Percentiles rank a stretch among this genome's conserved stretches.
phyloP scores from a whole-genome alignment of 768 basidiomycete species.

The Hirschioporus abietinus region DNA sequence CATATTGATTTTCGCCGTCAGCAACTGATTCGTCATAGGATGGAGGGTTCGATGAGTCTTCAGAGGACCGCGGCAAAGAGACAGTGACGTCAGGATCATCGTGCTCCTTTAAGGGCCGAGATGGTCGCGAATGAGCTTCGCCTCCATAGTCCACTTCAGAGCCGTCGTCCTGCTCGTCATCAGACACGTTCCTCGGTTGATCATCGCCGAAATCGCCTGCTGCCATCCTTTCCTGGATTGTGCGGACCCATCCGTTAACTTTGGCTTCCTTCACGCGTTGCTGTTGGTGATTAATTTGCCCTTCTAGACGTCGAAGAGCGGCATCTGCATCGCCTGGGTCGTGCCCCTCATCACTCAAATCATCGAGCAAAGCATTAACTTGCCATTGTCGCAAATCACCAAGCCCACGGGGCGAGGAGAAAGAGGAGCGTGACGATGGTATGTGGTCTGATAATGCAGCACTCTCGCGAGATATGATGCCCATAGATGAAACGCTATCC shows the following conservation, averaged over 20 bases:
- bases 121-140: neutral
- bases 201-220: constrained; percentile 62
- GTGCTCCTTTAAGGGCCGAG: neutral
- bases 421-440: constrained; percentile 28
- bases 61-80: neutral
- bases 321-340: constrained; percentile 71
- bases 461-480: constrained; percentile 55
- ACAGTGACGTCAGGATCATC: neutral
- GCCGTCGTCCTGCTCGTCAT: constrained; percentile 34
- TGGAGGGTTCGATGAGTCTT: neutral
- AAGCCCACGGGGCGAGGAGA: constrained; percentile 37
- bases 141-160: constrained; percentile 25
- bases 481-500: constrained; percentile 74
- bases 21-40: constrained; percentile 13
- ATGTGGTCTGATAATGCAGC: constrained; percentile 40
- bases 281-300: constrained; percentile 71
- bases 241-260: constrained; percentile 78
- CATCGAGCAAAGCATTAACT: constrained; percentile 68
- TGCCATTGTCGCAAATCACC: constrained; percentile 71
- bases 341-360: constrained; percentile 68
- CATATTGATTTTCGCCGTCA: neutral
- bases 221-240: constrained; percentile 60
- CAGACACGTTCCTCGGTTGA: constrained; percentile 48
- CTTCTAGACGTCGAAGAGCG: constrained; percentile 76
- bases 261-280: constrained; percentile 68